Evolutionary conservation across 2,329 filamentous ascomycete genomes (phyloP).

Genomic region (Penicillium griseofulvum): DNA sequence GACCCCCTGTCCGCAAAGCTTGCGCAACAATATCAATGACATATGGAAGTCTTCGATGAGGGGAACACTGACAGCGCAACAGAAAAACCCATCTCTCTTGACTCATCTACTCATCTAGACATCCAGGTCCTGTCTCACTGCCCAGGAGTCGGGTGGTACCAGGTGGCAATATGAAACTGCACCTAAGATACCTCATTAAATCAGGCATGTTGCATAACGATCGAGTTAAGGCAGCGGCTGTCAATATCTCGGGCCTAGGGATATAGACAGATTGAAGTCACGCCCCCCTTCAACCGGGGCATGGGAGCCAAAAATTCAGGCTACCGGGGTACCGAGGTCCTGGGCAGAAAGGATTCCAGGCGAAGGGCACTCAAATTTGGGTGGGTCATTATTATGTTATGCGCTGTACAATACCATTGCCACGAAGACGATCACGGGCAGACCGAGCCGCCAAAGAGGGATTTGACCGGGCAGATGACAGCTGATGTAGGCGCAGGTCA

Average conservation of each 20-base stretch:
- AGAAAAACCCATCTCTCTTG: background rate
- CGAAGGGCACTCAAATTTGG: background rate
- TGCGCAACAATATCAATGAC: slow-evolving; percentile 7
- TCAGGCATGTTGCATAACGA: background rate
- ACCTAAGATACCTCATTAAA: background rate
- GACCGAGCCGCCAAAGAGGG: background rate
- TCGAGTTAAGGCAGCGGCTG: background rate
- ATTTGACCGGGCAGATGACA: slow-evolving; percentile 3
- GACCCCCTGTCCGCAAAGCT: slow-evolving; percentile 5
- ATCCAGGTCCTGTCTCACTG: slow-evolving; percentile 8
- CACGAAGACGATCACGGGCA: slow-evolving; percentile 1
- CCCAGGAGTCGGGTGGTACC: slow-evolving; percentile 20
- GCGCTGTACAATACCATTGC: background rate
- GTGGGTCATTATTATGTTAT: background rate
- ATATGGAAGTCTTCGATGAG: slow-evolving; percentile 11
- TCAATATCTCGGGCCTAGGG: slow-evolving; percentile 2
- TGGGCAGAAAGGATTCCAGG: background rate
- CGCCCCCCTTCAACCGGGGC: background rate
- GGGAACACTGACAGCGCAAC: background rate
- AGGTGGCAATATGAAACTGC: slow-evolving; percentile 13
- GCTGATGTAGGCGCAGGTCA: slow-evolving; percentile 1
- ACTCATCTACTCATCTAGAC: slow-evolving; percentile 5
- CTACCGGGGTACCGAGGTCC: slow-evolving; percentile 5
- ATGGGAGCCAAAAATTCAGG: background rate
- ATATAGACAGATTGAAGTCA: background rate